phyloP scores from a whole-genome alignment of 148 eudicot species.

The Hydrangea macrophylla region DNA sequence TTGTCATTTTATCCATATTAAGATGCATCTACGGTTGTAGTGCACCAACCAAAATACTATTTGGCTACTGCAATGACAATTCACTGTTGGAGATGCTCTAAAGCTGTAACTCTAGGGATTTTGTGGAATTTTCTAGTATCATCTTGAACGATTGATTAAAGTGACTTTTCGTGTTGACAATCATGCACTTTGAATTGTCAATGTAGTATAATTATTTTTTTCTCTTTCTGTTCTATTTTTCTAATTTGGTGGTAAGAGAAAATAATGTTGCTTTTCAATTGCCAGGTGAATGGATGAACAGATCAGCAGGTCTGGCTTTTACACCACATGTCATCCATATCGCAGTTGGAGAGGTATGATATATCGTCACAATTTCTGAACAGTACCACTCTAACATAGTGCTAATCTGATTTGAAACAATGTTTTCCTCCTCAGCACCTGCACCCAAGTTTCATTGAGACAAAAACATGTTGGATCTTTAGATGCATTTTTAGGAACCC shows the following conservation, averaged over 20 bases:
- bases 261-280: conserved; percentile 5
- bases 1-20: too few species aligned
- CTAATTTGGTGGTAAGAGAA: not conserved
- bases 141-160: not conserved
- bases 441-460: not conserved
- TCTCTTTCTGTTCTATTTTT: not conserved
- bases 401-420: not conserved
- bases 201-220: not conserved
- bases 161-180: not conserved
- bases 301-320: conserved; percentile 55
- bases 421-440: not conserved
- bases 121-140: too few species aligned
- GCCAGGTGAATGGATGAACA: conserved; percentile 73
- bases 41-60: too few species aligned
- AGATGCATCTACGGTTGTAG: too few species aligned
- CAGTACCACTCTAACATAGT: not conserved
- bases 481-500: not conserved
- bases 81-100: not conserved
- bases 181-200: not conserved
- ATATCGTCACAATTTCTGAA: not conserved
- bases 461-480: not conserved
- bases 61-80: too few species aligned
- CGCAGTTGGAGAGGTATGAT: conserved; percentile 46
- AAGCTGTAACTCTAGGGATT: not conserved
- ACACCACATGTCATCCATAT: conserved; percentile 55